Percentiles rank a stretch among this genome's conserved stretches.
Evolutionary conservation across 495 filamentous ascomycete species (phyloP).

Genomic region (Pseudomonodictys pantanalensis): DNA sequence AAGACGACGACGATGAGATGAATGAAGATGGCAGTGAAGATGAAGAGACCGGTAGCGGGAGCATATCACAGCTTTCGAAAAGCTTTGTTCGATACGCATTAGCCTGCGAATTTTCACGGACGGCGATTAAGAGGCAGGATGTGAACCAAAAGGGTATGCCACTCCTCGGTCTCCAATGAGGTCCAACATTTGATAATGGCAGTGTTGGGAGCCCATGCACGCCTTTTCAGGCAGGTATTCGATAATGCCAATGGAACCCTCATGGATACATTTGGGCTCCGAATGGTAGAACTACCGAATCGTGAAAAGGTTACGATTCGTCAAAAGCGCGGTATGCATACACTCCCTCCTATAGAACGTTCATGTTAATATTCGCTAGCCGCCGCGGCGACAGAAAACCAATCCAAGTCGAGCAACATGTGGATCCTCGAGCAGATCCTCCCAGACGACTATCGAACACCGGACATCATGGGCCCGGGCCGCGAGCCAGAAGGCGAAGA

Average conservation of each 20-base stretch:
- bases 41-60: slow-evolving; percentile 40
- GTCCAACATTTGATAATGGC: background rate
- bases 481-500: slow-evolving; percentile 57
- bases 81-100: slow-evolving; percentile 88
- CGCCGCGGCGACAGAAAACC: slow-evolving; percentile 56
- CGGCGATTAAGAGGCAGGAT: slow-evolving; percentile 71
- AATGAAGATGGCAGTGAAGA: slow-evolving; percentile 32
- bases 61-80: slow-evolving; percentile 70
- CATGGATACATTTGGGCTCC: slow-evolving; percentile 72
- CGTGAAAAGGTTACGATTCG: slow-evolving; percentile 74
- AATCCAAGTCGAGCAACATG: slow-evolving; percentile 58
- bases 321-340: slow-evolving; percentile 66
- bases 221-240: slow-evolving; percentile 45
- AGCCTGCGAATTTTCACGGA: slow-evolving; percentile 81
- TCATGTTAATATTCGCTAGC: background rate
- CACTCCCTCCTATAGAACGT: background rate
- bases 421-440: slow-evolving; percentile 75
- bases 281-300: slow-evolving; percentile 74
- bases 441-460: slow-evolving; percentile 58
- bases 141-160: slow-evolving; percentile 75
- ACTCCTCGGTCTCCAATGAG: background rate
- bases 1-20: slow-evolving; percentile 27
- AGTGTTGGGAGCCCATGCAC: slow-evolving; percentile 44
- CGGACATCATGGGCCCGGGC: slow-evolving; percentile 64
- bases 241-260: slow-evolving; percentile 48